Evolutionary conservation across 148 eudicot species (phyloP).

Genomic region (Heliosperma pusillum): DNA sequence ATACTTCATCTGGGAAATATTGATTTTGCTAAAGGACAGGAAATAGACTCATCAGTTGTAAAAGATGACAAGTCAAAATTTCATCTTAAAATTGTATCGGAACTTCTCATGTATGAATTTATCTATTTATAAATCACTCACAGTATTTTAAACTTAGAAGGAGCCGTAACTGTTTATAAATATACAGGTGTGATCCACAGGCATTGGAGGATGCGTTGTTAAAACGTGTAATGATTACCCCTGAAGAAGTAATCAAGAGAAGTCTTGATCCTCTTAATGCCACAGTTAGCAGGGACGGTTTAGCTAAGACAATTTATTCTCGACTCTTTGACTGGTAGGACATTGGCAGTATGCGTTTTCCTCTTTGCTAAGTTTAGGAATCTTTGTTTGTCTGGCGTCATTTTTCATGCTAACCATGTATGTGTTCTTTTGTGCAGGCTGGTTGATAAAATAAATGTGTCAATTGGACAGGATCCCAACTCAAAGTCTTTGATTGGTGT

Average conservation of each 20-base stretch:
- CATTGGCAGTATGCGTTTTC: constrained; percentile 18
- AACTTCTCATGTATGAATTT: constrained; percentile 78
- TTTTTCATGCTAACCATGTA: constrained; percentile 16
- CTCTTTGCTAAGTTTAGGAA: neutral
- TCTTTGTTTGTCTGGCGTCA: neutral
- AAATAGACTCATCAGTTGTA: constrained; percentile 79
- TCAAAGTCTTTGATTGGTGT: constrained; percentile 89
- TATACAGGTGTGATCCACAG: constrained; percentile 74
- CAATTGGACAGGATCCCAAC: constrained; percentile 92
- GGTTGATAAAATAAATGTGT: constrained; percentile 86
- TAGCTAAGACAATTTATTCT: constrained; percentile 91
- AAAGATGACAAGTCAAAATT: constrained; percentile 90
- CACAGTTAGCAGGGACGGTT: constrained; percentile 87
- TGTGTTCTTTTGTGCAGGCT: constrained; percentile 54
- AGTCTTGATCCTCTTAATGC: constrained; percentile 98
- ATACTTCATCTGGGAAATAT: constrained; percentile 97
- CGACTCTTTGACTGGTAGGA: constrained; percentile 91
- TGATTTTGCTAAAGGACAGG: constrained; percentile 87
- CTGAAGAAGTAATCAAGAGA: constrained; percentile 95
- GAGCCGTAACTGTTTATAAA: constrained; percentile 17
- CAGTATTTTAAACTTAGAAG: neutral
- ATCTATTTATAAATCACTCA: constrained; percentile 10
- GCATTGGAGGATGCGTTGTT: constrained; percentile 92
- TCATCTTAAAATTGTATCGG: constrained; percentile 81
- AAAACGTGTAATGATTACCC: constrained; percentile 98